phyloP scores from a whole-genome alignment of 1,284 basidiomycete genomes.

The Calocybe gambosa region DNA sequence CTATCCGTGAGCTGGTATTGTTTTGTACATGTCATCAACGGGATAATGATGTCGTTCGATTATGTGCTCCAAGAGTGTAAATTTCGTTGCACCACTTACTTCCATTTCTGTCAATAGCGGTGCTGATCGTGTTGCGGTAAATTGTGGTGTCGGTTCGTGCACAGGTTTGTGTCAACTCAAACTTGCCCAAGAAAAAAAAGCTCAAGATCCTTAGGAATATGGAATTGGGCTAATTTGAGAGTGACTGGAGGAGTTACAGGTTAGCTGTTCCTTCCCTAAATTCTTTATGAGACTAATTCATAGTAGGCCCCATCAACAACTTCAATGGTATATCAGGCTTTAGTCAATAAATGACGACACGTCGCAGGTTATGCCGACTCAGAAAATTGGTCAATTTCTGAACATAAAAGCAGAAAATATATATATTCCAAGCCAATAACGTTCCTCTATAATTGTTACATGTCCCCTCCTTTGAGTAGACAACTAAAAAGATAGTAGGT shows the following conservation, averaged over 20 bases:
- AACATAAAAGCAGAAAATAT: slow-evolving; percentile 5
- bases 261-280: slow-evolving; percentile 6
- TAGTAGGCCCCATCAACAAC: slow-evolving; percentile 31
- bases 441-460: slow-evolving; percentile 35
- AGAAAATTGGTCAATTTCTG: neutral
- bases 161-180: slow-evolving; percentile 23
- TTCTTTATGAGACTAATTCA: neutral
- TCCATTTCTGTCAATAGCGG: slow-evolving; percentile 29
- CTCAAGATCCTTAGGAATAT: slow-evolving; percentile 29
- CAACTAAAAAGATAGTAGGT: slow-evolving; percentile 22
- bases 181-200: neutral
- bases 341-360: slow-evolving; percentile 20
- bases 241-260: slow-evolving; percentile 39
- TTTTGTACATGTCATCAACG: slow-evolving; percentile 6
- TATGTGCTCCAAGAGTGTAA: slow-evolving; percentile 27
- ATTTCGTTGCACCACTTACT: slow-evolving; percentile 30
- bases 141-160: slow-evolving; percentile 42
- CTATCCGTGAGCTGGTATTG: slow-evolving; percentile 22
- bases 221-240: slow-evolving; percentile 46
- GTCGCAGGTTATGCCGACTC: neutral
- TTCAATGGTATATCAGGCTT: slow-evolving; percentile 30
- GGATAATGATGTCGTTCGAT: neutral
- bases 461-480: slow-evolving; percentile 25
- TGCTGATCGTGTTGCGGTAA: slow-evolving; percentile 34
- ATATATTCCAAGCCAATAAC: slow-evolving; percentile 22